A percentile compares a stretch with the other conserved stretches of the same genome.
phyloP scores from a whole-genome alignment of 495 filamentous ascomycete genomes.

The Darksidea phi region DNA sequence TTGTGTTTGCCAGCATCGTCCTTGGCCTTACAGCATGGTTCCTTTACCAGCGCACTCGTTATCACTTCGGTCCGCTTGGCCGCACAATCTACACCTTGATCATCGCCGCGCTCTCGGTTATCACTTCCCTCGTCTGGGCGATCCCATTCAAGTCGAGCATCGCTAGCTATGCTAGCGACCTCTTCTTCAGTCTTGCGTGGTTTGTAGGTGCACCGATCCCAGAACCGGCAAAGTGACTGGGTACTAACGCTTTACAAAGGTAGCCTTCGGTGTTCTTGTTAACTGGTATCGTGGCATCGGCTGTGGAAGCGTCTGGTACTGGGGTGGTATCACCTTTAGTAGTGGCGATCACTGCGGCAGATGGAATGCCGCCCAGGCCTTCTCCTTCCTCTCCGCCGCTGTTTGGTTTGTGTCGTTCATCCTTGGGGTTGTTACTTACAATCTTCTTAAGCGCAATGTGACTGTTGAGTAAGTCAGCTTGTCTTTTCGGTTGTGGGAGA shows the following conservation, averaged over 20 bases:
- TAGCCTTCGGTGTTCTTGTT: too few relatives aligned
- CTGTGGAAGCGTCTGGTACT: conserved; percentile 58
- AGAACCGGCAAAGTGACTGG: too few relatives aligned
- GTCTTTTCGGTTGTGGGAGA: too few relatives aligned
- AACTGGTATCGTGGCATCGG: conserved; percentile 47
- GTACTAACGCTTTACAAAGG: too few relatives aligned
- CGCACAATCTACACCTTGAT: conserved; percentile 63
- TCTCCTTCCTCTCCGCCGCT: conserved; percentile 65
- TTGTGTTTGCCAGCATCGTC: conserved; percentile 49
- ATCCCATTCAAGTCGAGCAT: conserved; percentile 52
- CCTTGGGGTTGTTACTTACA: conserved; percentile 15
- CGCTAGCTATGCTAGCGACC: conserved; percentile 39
- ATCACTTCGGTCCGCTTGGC: conserved; percentile 46
- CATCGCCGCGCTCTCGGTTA: conserved; percentile 55
- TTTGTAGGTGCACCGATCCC: conserved; percentile 36
- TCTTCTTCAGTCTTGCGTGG: conserved; percentile 31
- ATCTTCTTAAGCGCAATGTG: conserved; percentile 5
- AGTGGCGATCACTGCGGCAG: conserved; percentile 52
- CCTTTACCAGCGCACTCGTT: conserved; percentile 44
- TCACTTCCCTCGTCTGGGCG: conserved; percentile 55
- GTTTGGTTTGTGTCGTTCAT: conserved; percentile 55
- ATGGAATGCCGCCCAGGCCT: conserved; percentile 67
- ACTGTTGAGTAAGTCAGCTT: conserved; percentile 9
- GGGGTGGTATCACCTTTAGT: conserved; percentile 43
- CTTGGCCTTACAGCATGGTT: conserved; percentile 59